phyloP scores from a whole-genome alignment of 2,329 filamentous ascomycete species.

The Microsporum canis region DNA sequence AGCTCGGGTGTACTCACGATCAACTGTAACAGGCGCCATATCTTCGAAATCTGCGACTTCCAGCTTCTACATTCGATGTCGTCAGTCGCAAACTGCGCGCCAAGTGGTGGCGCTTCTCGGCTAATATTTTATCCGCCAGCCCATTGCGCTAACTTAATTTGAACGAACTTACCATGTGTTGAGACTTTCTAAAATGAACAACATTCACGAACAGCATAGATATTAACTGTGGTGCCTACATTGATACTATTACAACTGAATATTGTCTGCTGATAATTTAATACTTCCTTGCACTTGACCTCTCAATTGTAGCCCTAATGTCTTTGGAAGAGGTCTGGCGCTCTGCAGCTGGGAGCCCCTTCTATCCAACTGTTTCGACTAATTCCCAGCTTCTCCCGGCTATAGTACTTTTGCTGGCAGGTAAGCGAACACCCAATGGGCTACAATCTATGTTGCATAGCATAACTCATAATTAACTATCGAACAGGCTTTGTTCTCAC shows the following conservation, averaged over 20 bases:
- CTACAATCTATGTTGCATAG: not conserved
- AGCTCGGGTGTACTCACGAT: constrained; percentile 22
- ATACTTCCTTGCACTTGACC: not conserved
- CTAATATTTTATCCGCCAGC: not conserved
- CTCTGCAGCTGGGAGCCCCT: constrained; percentile 77
- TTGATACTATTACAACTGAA: not conserved
- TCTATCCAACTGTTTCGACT: constrained; percentile 69
- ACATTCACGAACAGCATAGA: not conserved
- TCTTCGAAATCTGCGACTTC: constrained; percentile 1
- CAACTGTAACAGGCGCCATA: constrained; percentile 22
- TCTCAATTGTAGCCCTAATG: constrained; percentile 26
- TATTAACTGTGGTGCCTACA: no score
- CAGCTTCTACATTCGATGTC: not conserved
- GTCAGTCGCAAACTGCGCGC: not conserved
- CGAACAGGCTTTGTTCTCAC: constrained; percentile 52
- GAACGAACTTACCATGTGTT: not conserved
- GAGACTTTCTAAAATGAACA: not conserved
- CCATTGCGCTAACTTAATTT: not conserved
- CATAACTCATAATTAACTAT: not conserved
- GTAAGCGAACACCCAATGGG: constrained; percentile 27
- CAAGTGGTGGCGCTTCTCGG: not conserved
- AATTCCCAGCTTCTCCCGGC: constrained; percentile 71
- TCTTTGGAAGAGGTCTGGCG: constrained; percentile 87
- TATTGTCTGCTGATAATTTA: not conserved
- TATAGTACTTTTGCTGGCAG: constrained; percentile 61